Evolutionary conservation across 2,329 filamentous ascomycete genomes (phyloP), one percentile per base, ranked within the genome.

Genomic region (Calcarisporium arbuscula): DNA sequence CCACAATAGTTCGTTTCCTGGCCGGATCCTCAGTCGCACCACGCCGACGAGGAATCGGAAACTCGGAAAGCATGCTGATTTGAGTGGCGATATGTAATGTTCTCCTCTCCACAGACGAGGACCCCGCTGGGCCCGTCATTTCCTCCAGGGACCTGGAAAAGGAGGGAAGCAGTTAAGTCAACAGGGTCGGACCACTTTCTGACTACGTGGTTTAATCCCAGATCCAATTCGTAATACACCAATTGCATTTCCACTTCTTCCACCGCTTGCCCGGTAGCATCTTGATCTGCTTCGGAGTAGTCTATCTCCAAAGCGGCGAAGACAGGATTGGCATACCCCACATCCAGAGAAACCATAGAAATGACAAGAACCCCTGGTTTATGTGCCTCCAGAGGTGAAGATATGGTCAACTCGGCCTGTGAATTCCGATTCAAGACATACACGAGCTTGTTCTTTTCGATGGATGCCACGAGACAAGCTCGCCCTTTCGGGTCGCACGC

Each of bases 361-460:
- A 95, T 86, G 17, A 96, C 89, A 32, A 98, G 64, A 2, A 90
- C 90, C 41, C 90, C 87, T 10, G 87, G 80, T 59, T 92, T 94
- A 62, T 98, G 90, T 3, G 92, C 94, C 62, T 98, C 94, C 14
- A 98, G 73, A 1, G 92, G 92, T 11, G 92, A 98, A 5, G 92
- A 98, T 32, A 98, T 98, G 26, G 89, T 94, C 50, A 98, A 77
- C 59, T 95, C 86, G 14, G 89, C 89, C 61, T 96, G 87, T 4
- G 88, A 77, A 63, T 95, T 94, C 46, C 94, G 82, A 61, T 96
- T 96, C 48, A 98, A 72, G 52, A 98, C 90, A 63, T 98, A 99
- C 48, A 98, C 92, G 37, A 99, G 82, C 68, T 98, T 98, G 68
- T 96, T 98, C 74, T 98, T 98, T 66, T 99, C 94, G 36, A 90